These are phyloP conservation scores for Aspergillus panamensis DNA, from an alignment of 495 filamentous ascomycete genomes.

Conservation along the genomic window DNA sequence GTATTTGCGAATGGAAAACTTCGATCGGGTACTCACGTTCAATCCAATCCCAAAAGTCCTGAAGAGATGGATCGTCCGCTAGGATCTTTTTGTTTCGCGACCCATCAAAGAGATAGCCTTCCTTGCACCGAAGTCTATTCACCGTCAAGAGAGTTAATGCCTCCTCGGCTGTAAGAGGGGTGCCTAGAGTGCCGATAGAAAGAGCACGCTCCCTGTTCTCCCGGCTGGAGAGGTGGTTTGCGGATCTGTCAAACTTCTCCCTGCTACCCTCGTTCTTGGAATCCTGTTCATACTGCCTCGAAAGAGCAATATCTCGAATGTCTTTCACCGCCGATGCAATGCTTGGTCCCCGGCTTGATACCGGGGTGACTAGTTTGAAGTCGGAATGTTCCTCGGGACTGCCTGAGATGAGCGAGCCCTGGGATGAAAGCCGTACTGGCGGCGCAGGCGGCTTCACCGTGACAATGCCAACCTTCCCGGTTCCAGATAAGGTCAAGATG, in stretches of 20 bases:
- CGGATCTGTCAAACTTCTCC: slow-evolving; percentile 9
- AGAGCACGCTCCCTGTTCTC: slow-evolving; percentile 40
- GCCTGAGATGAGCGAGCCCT: slow-evolving; percentile 39
- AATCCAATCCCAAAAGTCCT: slow-evolving; percentile 75
- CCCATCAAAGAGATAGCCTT: slow-evolving; percentile 78
- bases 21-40: slow-evolving; percentile 47
- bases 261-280: slow-evolving; percentile 12
- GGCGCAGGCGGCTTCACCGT: slow-evolving; percentile 58
- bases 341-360: slow-evolving; percentile 28
- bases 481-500: slow-evolving; percentile 63
- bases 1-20: neutral
- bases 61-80: slow-evolving; percentile 68
- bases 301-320: slow-evolving; percentile 28
- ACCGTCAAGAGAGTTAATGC: slow-evolving; percentile 44
- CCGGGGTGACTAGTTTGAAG: slow-evolving; percentile 33
- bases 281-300: slow-evolving; percentile 17
- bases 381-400: slow-evolving; percentile 26
- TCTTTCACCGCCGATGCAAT: slow-evolving; percentile 32
- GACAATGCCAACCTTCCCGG: slow-evolving; percentile 62
- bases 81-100: slow-evolving; percentile 63
- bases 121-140: slow-evolving; percentile 53
- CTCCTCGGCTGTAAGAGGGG: slow-evolving; percentile 35
- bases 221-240: slow-evolving; percentile 41
- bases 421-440: slow-evolving; percentile 45
- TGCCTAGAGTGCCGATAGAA: slow-evolving; percentile 26